Base-by-base conservation (phyloP, 1,139 yeast genomes). In the Zygoascus sp. region DNA sequence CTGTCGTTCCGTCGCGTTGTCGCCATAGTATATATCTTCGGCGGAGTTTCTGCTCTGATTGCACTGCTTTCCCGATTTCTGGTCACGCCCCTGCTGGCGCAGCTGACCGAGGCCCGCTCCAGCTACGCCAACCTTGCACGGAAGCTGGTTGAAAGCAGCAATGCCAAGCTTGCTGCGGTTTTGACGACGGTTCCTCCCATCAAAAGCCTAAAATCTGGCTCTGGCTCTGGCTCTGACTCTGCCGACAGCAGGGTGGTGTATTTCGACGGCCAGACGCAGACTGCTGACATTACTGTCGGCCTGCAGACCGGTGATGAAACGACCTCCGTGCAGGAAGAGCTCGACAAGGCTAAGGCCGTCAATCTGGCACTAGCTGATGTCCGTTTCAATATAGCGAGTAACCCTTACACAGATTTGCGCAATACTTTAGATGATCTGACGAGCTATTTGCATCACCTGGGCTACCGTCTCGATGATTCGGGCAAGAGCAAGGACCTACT, bases 101-200 rank as follows among this genome's bases (percentile, higher is more conserved):
- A 67, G 50, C 62, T 67, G 8, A 58, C 66, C 2, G 57, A 48
- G 21, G 68, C 64, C 46, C 60, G 70, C 20, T 53, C 61, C n/a
- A 54, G 57, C 16, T 62, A 63, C 46, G 62, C 65, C n/a, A 45
- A 37, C 4, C 50, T 50, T 9, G 64, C 61, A 2, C 50, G 57
- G 3, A 46, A 52, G 3, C 42, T 53, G 22, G 47, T 62, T 16
- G 47, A 50, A 30, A 44, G 50, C 8, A 45, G 59, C 15, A 59
- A 56, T 39, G 49, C 54, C 7, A 54, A 50, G 34, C 49, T 62
- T 10, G 30, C 58, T 2, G 40, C 52, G 8, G 32, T 52, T 28
- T 56, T 60, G 9, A 40, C 57, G 3, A 49, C 44, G 32, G 49
- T 58, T 1, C 65, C 65, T 2, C 54, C 59, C 6, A 49, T 56